A percentile compares a stretch with the other conserved stretches of the same genome.
Evolutionary conservation across 2,329 filamentous ascomycete genomes (phyloP).

Genomic region (Acephala macrosclerotiorum): DNA sequence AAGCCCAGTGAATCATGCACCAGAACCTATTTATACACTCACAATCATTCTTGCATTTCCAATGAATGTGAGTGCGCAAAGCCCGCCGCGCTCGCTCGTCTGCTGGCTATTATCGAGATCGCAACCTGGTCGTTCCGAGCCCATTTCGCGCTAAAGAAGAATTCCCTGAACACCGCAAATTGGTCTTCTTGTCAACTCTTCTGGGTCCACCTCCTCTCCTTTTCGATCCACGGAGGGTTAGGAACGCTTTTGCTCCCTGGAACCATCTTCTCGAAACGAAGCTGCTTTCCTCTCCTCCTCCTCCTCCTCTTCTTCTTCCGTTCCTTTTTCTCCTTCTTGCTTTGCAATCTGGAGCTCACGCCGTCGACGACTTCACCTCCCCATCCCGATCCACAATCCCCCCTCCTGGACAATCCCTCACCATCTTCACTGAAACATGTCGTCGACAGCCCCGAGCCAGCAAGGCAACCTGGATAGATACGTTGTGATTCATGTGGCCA

Average conservation of each 20-base stretch:
- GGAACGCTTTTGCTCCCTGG: conserved; percentile 7
- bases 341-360: conserved; percentile 26
- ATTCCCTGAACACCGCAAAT: conserved; percentile 19
- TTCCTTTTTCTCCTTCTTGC: conserved; percentile 10
- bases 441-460: conserved; percentile 57
- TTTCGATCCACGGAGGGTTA: conserved; percentile 12
- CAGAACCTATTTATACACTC: background rate
- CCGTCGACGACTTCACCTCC: conserved; percentile 57
- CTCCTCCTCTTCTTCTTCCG: conserved; percentile 38
- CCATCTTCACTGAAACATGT: conserved; percentile 56
- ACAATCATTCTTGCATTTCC: background rate
- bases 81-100: background rate
- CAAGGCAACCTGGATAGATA: conserved; percentile 89
- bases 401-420: conserved; percentile 43
- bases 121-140: background rate
- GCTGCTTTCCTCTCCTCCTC: conserved; percentile 21
- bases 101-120: background rate
- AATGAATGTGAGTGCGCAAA: background rate
- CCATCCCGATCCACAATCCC: conserved; percentile 53
- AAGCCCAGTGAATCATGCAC: background rate
- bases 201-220: conserved; percentile 19
- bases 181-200: conserved; percentile 21
- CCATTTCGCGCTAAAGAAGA: conserved; percentile 6
- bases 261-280: conserved; percentile 6
- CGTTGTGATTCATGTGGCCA: conserved; percentile 97